phyloP scores from a whole-genome alignment of 2,329 filamentous ascomycete genomes.

The Ciborinia camelliae region DNA sequence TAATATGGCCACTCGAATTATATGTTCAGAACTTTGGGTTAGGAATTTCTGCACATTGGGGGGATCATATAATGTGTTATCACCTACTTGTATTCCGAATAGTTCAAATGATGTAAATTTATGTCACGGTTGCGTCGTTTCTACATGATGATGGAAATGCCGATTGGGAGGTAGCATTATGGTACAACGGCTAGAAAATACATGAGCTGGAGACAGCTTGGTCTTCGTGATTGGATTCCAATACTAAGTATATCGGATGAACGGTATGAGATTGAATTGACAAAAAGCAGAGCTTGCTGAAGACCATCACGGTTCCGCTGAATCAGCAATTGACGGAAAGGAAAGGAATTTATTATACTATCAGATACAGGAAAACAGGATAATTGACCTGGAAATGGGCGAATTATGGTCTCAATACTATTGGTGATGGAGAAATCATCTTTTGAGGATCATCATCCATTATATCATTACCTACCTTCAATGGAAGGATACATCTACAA shows the following conservation, averaged over 20 bases:
- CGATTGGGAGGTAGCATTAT: conserved; percentile 12
- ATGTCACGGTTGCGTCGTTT: conserved; percentile 5
- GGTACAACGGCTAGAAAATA: background rate
- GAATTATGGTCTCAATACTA: background rate
- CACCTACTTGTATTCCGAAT: background rate
- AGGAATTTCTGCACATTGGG: background rate
- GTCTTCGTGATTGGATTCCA: background rate
- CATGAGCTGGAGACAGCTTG: conserved; percentile 9
- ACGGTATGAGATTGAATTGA: background rate
- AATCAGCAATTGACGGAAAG: background rate
- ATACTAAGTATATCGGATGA: background rate
- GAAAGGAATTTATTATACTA: background rate
- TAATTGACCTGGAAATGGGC: conserved; percentile 5
- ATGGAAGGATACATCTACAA: background rate
- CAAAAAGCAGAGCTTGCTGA: background rate
- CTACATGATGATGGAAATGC: background rate
- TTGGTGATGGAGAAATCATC: conserved; percentile 11
- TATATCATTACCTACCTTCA: background rate
- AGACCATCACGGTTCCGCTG: background rate
- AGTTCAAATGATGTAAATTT: background rate
- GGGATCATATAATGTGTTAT: background rate
- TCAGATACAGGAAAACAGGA: background rate
- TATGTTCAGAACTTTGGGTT: conserved; percentile 5
- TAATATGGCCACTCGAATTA: background rate
- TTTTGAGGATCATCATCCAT: background rate